A percentile compares a stretch with the other conserved stretches of the same genome.
phyloP scores from a whole-genome alignment of 495 filamentous ascomycete species.

The Penicillium roqueforti region DNA sequence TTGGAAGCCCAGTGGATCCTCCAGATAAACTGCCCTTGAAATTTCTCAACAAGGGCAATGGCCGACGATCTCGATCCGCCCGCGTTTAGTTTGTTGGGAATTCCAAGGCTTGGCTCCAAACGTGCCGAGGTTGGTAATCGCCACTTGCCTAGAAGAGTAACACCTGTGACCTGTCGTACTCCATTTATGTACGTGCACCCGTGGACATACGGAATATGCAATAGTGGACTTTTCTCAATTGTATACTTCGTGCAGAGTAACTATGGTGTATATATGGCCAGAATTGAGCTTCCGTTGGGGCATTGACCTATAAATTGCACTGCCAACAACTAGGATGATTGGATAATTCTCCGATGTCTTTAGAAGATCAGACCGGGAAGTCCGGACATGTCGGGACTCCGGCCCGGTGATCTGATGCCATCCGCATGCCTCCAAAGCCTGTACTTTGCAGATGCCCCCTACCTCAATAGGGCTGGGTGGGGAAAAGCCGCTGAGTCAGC shows the following conservation, averaged over 20 bases:
- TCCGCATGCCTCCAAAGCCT: background rate
- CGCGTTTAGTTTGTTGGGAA: conserved; percentile 1
- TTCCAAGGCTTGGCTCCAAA: conserved; percentile 1
- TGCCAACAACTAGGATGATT: no score
- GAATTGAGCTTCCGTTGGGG: no score
- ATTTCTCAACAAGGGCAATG: conserved; percentile 1
- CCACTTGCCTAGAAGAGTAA: background rate
- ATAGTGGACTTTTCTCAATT: background rate
- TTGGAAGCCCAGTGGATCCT: conserved; percentile 7
- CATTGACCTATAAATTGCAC: no score
- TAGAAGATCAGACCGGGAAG: no score
- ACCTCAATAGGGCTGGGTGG: no score
- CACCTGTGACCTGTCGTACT: no score
- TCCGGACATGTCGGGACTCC: no score
- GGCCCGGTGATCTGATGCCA: background rate
- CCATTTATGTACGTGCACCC: no score
- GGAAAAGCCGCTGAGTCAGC: background rate
- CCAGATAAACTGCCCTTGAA: conserved; percentile 20
- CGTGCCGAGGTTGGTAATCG: background rate
- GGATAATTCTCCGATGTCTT: no score
- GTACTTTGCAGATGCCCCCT: no score
- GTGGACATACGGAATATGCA: background rate
- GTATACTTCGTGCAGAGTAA: no score
- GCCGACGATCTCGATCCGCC: background rate
- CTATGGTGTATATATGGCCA: no score